Evolutionary conservation across 805 yeast species (phyloP).

Genomic region (Torulaspora indica): DNA sequence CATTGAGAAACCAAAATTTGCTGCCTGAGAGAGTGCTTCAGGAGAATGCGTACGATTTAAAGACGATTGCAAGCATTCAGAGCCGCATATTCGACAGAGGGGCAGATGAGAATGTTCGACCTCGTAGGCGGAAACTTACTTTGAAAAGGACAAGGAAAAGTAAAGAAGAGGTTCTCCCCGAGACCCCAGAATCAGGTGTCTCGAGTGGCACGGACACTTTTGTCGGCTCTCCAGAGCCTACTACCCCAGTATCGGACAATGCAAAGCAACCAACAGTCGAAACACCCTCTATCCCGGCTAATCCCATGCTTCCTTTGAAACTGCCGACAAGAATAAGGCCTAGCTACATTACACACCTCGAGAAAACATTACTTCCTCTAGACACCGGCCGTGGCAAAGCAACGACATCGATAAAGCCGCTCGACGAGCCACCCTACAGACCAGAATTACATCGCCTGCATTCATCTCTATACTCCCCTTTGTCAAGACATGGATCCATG

Average conservation of each 20-base stretch:
- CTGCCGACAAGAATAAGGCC: slow-evolving; percentile 10
- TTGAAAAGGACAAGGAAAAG: slow-evolving; percentile 14
- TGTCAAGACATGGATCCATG: slow-evolving; percentile 14
- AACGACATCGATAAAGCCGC: slow-evolving; percentile 4
- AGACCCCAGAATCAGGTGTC: not conserved
- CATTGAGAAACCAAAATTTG: slow-evolving; percentile 17
- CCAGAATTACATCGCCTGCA: slow-evolving; percentile 18
- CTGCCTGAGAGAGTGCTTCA: slow-evolving; percentile 27
- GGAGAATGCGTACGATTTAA: slow-evolving; percentile 23
- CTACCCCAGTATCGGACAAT: not conserved
- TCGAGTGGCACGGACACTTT: slow-evolving; percentile 4
- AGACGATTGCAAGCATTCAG: slow-evolving; percentile 33
- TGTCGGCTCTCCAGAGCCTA: slow-evolving; percentile 8
- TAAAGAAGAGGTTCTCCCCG: not conserved
- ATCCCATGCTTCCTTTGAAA: slow-evolving; percentile 7
- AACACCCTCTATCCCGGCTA: not conserved
- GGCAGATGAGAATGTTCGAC: slow-evolving; percentile 25
- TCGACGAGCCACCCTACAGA: slow-evolving; percentile 11
- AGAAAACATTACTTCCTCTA: slow-evolving; percentile 3
- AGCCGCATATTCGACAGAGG: slow-evolving; percentile 32
- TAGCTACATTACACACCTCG: slow-evolving; percentile 9
- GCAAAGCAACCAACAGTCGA: not conserved
- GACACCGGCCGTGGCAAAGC: slow-evolving; percentile 3
- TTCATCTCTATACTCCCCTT: slow-evolving; percentile 22
- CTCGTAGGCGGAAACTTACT: slow-evolving; percentile 33